Evolutionary conservation across 1,284 basidiomycete species (phyloP), one percentile per base, ranked within the genome.

Genomic region (Sporisorium sorghi): DNA sequence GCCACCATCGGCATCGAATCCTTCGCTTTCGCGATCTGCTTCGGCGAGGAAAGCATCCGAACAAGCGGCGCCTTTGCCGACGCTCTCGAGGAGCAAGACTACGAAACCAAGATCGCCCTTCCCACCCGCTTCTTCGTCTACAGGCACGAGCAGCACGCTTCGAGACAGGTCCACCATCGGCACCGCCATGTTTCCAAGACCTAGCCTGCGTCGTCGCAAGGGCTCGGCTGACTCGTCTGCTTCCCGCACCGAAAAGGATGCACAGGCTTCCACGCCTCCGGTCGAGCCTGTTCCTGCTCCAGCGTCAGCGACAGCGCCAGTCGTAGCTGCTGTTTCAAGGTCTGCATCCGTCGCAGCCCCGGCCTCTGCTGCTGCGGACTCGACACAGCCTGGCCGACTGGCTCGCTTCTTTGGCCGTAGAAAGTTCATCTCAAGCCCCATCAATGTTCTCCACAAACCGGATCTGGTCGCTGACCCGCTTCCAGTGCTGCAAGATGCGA

Each of bases 191-290:
- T 62, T 69, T n/a, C 60, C 61, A 26, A 40, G 62, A 26, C 47
- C 65, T n/a, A 73, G 71, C 32, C 17, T 73, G n/a, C 42, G 61
- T 50, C 70, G 70, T 26, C 53, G 70, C 33, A 69, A 23, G n/a
- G 54, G 49, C 26, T 65, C 66, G 11, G 30, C 11, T 10, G 60
- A 63, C 19, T 73, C 70, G 11, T 50, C 51, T 21, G 43, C 33
- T n/a, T 57, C 47, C 14, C 46, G 11, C 10, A 24, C 26, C 19
- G 46, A 62, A 9, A 62, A 61, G 50, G 15, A 40, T 9, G 21
- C 49, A 17, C 32, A 44, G 12, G 24, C 39, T 28, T 3, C 43
- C 1, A 43, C 21, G n/a, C 51, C 40, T 10, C 24, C 56, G 6
- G 14, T 19, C 26, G 35, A 54, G 14, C 17, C 24, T 17, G 23